Evolutionary conservation across 768 basidiomycete species (phyloP).

Genomic region (Strobilomyces confusus): DNA sequence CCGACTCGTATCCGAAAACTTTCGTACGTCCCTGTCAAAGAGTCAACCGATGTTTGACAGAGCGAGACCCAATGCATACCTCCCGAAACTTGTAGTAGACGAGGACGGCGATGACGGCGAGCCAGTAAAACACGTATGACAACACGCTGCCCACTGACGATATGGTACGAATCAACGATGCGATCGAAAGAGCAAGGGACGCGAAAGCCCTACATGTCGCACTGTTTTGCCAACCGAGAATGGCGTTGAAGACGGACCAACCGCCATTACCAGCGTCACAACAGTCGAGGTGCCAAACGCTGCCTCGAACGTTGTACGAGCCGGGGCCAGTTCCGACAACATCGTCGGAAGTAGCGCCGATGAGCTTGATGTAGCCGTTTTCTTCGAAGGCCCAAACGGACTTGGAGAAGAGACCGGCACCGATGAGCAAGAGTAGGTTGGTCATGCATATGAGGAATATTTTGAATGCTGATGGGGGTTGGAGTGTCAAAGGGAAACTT

Average conservation of each 20-base stretch:
- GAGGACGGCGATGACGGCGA: slow-evolving; percentile 68
- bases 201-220: slow-evolving; percentile 50
- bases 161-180: neutral
- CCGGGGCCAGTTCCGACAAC: slow-evolving; percentile 74
- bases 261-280: slow-evolving; percentile 63
- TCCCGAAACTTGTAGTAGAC: slow-evolving; percentile 63
- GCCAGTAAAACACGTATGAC: slow-evolving; percentile 92
- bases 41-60: neutral
- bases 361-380: slow-evolving; percentile 59
- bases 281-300: slow-evolving; percentile 86
- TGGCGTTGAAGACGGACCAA: slow-evolving; percentile 80
- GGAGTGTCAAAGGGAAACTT: neutral
- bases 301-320: slow-evolving; percentile 73
- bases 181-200: neutral
- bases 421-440: slow-evolving; percentile 88
- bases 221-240: slow-evolving; percentile 87
- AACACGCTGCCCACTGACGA: slow-evolving; percentile 67
- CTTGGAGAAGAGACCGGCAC: slow-evolving; percentile 87
- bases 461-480: slow-evolving; percentile 50
- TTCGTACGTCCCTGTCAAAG: slow-evolving; percentile 58
- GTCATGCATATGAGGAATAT: slow-evolving; percentile 92
- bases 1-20: slow-evolving; percentile 54
- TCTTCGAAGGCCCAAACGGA: slow-evolving; percentile 69
- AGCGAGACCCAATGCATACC: slow-evolving; percentile 27
- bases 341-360: slow-evolving; percentile 74